Percentiles rank a stretch among this genome's conserved stretches.
These are phyloP conservation scores for Sutorius eximius DNA, from an alignment of 1,284 basidiomycete genomes.

Conservation along the genomic window DNA sequence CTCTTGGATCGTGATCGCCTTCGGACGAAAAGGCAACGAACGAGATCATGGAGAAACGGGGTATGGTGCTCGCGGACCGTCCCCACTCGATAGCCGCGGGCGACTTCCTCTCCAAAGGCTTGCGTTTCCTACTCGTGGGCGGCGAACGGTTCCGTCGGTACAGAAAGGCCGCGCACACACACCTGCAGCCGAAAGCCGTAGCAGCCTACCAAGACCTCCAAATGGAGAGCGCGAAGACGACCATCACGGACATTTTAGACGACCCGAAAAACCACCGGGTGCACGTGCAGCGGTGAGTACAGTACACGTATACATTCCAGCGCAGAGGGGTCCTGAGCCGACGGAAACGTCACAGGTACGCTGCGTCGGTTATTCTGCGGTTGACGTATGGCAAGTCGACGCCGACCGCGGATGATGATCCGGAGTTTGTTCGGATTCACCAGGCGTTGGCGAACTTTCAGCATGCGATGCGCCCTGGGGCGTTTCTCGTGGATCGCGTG, in stretches of 20 bases:
- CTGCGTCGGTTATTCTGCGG: slow-evolving; percentile 62
- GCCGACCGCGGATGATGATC: slow-evolving; percentile 53
- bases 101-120: slow-evolving; percentile 26
- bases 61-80: slow-evolving; percentile 32
- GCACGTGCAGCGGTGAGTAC: slow-evolving; percentile 34
- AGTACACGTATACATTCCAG: too few species aligned
- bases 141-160: slow-evolving; percentile 33
- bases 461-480: slow-evolving; percentile 51
- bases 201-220: slow-evolving; percentile 38
- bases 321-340: neutral
- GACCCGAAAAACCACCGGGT: slow-evolving; percentile 37
- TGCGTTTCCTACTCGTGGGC: slow-evolving; percentile 24
- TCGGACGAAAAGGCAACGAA: slow-evolving; percentile 19
- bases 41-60: slow-evolving; percentile 40
- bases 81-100: slow-evolving; percentile 32
- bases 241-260: slow-evolving; percentile 41
- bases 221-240: slow-evolving; percentile 34
- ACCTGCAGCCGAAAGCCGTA: slow-evolving; percentile 39
- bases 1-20: neutral
- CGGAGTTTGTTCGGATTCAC: slow-evolving; percentile 54
- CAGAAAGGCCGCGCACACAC: slow-evolving; percentile 37
- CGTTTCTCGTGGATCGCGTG: slow-evolving; percentile 54
- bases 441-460: slow-evolving; percentile 49
- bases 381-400: slow-evolving; percentile 62
- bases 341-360: slow-evolving; percentile 45